Evolutionary conservation across 768 basidiomycete species (phyloP).

Genomic region (Kwoniella dendrophila): DNA sequence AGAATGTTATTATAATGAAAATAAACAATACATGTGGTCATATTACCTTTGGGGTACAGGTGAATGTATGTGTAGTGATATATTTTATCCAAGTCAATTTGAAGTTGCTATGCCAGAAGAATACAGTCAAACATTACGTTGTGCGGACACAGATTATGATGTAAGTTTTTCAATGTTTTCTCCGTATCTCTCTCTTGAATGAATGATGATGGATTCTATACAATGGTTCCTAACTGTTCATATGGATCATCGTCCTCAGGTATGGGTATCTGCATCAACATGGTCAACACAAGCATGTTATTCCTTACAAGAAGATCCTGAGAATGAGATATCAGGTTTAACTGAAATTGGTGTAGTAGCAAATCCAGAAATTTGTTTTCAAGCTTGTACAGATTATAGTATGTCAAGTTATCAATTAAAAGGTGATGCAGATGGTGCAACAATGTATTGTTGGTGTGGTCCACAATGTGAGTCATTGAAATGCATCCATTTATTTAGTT

Average conservation of each 20-base stretch:
- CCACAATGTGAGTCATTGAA: not conserved
- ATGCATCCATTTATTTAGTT: not conserved
- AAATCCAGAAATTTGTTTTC: not conserved
- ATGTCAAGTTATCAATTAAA: not conserved
- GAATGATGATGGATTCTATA: too few relatives aligned
- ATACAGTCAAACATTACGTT: not conserved
- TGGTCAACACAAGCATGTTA: not conserved
- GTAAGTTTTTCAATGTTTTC: not conserved
- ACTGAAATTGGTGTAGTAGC: not conserved
- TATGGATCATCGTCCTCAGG: not conserved
- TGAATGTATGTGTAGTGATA: not conserved
- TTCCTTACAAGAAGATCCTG: slow-evolving; percentile 2
- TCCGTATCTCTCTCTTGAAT: too few relatives aligned
- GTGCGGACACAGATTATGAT: not conserved
- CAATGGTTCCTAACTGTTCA: not conserved
- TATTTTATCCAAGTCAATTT: not conserved
- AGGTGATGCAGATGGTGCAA: slow-evolving; percentile 1
- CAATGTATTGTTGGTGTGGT: slow-evolving; percentile 5
- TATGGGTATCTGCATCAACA: slow-evolving; percentile 2
- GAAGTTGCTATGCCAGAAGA: not conserved
- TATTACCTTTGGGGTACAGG: not conserved
- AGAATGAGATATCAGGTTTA: not conserved
- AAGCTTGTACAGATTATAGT: not conserved
- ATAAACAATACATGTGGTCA: slow-evolving; percentile 1
- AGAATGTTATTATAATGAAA: not conserved